phyloP scores from a whole-genome alignment of 2,329 filamentous ascomycete species.

The Exophiala spinifera region DNA sequence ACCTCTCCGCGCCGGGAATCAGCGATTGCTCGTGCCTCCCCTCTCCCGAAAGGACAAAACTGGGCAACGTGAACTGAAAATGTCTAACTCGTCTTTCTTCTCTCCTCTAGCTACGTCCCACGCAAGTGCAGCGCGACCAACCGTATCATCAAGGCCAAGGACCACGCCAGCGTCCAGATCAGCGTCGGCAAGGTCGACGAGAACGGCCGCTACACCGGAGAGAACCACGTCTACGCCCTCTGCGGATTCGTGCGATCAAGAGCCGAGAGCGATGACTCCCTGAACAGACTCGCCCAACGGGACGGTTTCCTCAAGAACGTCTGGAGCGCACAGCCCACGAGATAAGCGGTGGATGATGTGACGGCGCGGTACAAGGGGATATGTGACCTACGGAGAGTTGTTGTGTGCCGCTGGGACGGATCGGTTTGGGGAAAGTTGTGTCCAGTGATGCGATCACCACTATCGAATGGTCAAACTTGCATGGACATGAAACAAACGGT shows the following conservation, averaged over 20 bases:
- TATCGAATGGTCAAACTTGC: neutral
- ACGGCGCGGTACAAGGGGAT: neutral
- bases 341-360: constrained; percentile 18
- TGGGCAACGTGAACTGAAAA: neutral
- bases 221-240: constrained; percentile 96
- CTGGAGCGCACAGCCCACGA: constrained; percentile 64
- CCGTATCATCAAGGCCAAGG: constrained; percentile 99
- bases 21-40: too few relatives aligned
- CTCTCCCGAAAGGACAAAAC: too few relatives aligned
- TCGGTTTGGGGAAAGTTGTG: too few relatives aligned
- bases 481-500: neutral
- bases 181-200: constrained; percentile 97
- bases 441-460: too few relatives aligned
- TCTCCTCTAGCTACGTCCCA: constrained; percentile 94
- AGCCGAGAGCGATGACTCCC: constrained; percentile 94
- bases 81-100: neutral
- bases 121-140: constrained; percentile 98
- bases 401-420: too few relatives aligned
- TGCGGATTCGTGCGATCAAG: constrained; percentile 97
- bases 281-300: constrained; percentile 93
- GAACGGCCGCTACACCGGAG: constrained; percentile 93
- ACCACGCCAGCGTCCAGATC: constrained; percentile 98
- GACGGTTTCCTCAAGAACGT: constrained; percentile 97
- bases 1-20: neutral
- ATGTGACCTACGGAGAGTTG: too few relatives aligned